These are phyloP conservation scores for Lolium perenne DNA, from an alignment of 176 grass and related monocot species.

Conservation along the genomic window DNA sequence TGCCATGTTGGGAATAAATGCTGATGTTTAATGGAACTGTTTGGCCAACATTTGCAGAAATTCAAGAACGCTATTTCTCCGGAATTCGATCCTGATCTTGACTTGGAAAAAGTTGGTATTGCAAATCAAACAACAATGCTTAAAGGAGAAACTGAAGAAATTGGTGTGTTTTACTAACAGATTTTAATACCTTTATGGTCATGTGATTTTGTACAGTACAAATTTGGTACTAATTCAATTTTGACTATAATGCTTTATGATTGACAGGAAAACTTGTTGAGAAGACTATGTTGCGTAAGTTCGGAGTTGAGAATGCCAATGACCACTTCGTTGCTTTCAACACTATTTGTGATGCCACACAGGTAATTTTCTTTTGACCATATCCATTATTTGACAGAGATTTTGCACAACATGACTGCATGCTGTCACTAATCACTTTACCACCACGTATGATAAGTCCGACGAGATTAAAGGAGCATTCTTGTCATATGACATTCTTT, in stretches of 20 bases:
- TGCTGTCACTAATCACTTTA: background rate
- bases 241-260: slow-evolving; percentile 2
- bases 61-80: slow-evolving; percentile 85
- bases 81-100: slow-evolving; percentile 96
- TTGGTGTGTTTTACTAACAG: slow-evolving; percentile 53
- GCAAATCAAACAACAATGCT: slow-evolving; percentile 99
- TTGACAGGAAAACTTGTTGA: slow-evolving; percentile 84
- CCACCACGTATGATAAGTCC: background rate
- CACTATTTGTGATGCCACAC: slow-evolving; percentile 99
- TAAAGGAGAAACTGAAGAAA: slow-evolving; percentile 99
- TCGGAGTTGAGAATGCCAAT: slow-evolving; percentile 84
- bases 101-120: slow-evolving; percentile 86
- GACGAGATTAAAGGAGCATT: background rate
- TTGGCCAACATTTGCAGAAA: slow-evolving; percentile 62
- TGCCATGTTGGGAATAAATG: slow-evolving; percentile 24
- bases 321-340: slow-evolving; percentile 92
- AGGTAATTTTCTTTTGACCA: slow-evolving; percentile 55
- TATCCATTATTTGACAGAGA: slow-evolving; percentile 16
- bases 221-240: slow-evolving; percentile 1
- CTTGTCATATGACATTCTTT: background rate
- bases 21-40: slow-evolving; percentile 2
- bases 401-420: background rate
- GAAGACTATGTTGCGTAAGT: slow-evolving; percentile 93
- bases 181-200: slow-evolving; percentile 1
- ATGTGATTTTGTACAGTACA: slow-evolving; percentile 13